Percentiles rank a stretch among this genome's conserved stretches.
Conservation (phyloP, 2,329 filamentous ascomycete genomes). For the Magnaporthiopsis incrustans region DNA sequence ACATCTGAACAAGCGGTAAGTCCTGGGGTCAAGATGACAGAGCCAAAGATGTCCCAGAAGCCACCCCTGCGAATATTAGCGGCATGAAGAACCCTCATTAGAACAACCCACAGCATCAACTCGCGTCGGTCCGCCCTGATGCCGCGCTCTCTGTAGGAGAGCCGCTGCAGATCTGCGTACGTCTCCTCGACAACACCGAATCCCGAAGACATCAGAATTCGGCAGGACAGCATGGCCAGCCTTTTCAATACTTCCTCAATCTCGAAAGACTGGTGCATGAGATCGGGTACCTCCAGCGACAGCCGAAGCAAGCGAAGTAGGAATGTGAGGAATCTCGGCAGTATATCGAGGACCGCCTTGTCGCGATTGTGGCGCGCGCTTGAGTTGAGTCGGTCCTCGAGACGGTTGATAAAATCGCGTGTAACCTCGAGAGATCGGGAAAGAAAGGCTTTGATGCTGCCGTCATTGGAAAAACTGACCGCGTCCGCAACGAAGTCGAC, state of each 20-base stretch:
- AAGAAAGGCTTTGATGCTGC: slow-evolving; percentile 32
- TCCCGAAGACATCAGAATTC: slow-evolving; percentile 33
- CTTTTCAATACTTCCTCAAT: slow-evolving; percentile 41
- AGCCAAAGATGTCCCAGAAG: slow-evolving; percentile 54
- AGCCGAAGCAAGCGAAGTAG: slow-evolving; percentile 32
- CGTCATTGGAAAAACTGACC: slow-evolving; percentile 29
- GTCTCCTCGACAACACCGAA: slow-evolving; percentile 33
- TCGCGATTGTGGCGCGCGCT: slow-evolving; percentile 13
- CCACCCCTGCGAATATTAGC: slow-evolving; percentile 41
- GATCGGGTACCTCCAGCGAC: slow-evolving; percentile 27
- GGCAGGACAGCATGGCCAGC: slow-evolving; percentile 29
- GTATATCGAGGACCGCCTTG: slow-evolving; percentile 25
- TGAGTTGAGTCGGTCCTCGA: slow-evolving; percentile 17
- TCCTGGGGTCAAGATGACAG: slow-evolving; percentile 29
- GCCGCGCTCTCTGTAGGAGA: slow-evolving; percentile 39
- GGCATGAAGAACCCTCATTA: slow-evolving; percentile 45
- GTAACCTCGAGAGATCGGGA: slow-evolving; percentile 36
- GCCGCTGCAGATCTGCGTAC: slow-evolving; percentile 40
- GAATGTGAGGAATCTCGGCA: slow-evolving; percentile 29
- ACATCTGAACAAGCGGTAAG: slow-evolving; percentile 31
- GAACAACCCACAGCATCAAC: slow-evolving; percentile 49
- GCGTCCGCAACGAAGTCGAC: slow-evolving; percentile 38
- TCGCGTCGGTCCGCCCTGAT: slow-evolving; percentile 37
- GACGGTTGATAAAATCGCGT: slow-evolving; percentile 28
- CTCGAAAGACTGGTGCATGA: slow-evolving; percentile 29